Percentiles rank a stretch among this genome's conserved stretches.
phyloP scores from a whole-genome alignment of 176 grass and related monocot species.

The Thinopyrum elongatum region DNA sequence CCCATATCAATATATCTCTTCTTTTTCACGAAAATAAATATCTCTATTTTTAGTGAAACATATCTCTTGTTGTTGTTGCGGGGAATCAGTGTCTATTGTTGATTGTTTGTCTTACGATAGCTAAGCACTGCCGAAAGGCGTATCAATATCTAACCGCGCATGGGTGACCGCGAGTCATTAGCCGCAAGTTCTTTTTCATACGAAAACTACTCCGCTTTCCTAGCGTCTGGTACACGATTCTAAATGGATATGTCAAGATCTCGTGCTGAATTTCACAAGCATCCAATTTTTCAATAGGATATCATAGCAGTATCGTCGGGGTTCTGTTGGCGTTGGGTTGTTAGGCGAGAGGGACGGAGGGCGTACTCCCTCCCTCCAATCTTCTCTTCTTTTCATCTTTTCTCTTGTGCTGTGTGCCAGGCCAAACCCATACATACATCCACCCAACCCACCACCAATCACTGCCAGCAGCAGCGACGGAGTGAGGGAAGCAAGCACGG shows the following conservation, averaged over 20 bases:
- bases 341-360: constrained; percentile 15
- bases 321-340: background rate
- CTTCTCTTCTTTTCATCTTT: background rate
- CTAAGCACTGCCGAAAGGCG: too few relatives aligned
- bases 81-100: too few relatives aligned
- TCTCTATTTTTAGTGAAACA: too few relatives aligned
- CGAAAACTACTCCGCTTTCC: background rate
- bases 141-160: too few relatives aligned
- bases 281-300: background rate
- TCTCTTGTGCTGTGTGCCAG: background rate
- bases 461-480: background rate
- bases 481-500: background rate
- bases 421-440: background rate
- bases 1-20: too few relatives aligned
- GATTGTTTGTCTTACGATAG: too few relatives aligned
- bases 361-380: background rate
- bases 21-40: too few relatives aligned
- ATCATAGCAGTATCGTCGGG: background rate
- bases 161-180: too few relatives aligned
- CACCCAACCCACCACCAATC: background rate
- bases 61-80: too few relatives aligned
- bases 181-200: too few relatives aligned
- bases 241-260: background rate
- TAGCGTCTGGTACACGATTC: background rate
- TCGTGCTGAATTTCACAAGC: background rate